Base-by-base conservation (phyloP, 495 filamentous ascomycete genomes). In the Podospora tetraspora region DNA sequence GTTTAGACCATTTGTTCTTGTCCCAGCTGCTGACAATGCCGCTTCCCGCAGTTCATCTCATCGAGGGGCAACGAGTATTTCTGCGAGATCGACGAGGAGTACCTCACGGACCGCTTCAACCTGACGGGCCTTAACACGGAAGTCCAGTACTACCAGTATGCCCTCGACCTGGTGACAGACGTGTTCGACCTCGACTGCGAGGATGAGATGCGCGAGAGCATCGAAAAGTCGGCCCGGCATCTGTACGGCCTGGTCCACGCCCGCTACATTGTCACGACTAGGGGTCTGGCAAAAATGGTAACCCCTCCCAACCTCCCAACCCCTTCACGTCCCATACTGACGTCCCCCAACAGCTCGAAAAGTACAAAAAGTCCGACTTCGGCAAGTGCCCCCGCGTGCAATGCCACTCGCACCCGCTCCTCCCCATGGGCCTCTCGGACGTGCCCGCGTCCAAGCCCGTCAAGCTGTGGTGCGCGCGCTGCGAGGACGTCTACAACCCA, bases 1-100 rank as follows among this genome's bases (percentile, higher is more conserved):
- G 62, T 52, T 43, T 62, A 5, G 59, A 21, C 37, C 4, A 43
- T 19, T 43, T 43, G 32, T 43, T 43, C 3, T 19, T 43, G 37
- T 43, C 13, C 21, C 59, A 70, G 64, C 75, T 77, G 67, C 76
- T 29, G 27, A 24, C 60, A 57, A 63, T 24, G 7, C 61, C 9
- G 66, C 29, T 30, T 37, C n/a, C 59, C 64, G 30, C 76, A 97
- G 95, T 99, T 99, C 82, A 97, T 97, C 69, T 96, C 93, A 1
- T 97, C 93, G 5, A 88, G 95, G 22, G 95, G 95, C 68, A 97
- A 99, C 81, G 95, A 99, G 77, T 99, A 99, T 80, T 99, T 97
- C 72, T 99, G 95, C 85, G 95, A 99, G 74, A 97, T 99, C 68
- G 95, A 99, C 78, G 95, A 99, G 78, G 95, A 99, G 69, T 99